Conservation (phyloP, 371 early-diverging fungal species). For the Mortierella sp. region DNA sequence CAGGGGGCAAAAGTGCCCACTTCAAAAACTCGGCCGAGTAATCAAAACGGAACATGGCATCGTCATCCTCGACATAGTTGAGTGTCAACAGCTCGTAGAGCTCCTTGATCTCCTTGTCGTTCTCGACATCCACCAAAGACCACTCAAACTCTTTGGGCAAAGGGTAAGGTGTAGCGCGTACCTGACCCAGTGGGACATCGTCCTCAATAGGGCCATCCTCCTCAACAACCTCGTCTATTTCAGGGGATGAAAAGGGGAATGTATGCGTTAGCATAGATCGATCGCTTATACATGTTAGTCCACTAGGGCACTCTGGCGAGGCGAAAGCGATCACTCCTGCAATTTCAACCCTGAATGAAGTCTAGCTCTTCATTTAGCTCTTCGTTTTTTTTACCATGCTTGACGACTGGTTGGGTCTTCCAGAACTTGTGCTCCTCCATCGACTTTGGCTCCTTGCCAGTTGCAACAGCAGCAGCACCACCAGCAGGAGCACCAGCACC, state of each 20-base stretch:
- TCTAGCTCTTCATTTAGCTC: background rate
- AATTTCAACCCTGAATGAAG: too few species aligned
- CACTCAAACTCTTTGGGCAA: constrained; percentile 94
- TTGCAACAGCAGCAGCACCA: background rate
- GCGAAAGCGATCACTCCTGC: too few species aligned
- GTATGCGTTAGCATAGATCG: background rate
- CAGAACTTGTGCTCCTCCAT: constrained; percentile 91
- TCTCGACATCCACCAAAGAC: constrained; percentile 85
- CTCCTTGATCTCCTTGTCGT: constrained; percentile 87
- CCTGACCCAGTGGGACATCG: constrained; percentile 81
- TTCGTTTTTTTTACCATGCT: constrained; percentile 64
- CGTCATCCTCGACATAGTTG: constrained; percentile 98
- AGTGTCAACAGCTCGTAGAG: constrained; percentile 87
- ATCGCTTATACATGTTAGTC: too few species aligned
- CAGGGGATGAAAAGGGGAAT: background rate
- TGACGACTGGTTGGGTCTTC: constrained; percentile 96
- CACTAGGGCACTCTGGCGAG: too few species aligned
- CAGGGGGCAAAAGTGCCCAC: constrained; percentile 97
- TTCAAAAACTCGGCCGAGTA: constrained; percentile 92
- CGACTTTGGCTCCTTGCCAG: constrained; percentile 60
- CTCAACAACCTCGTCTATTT: constrained; percentile 73
- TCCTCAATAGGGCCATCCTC: constrained; percentile 90
- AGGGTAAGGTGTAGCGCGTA: constrained; percentile 87
- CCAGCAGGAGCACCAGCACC: constrained; percentile 13
- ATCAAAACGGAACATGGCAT: constrained; percentile 96